Percentiles rank a stretch among this genome's conserved stretches.
These are phyloP conservation scores for Phytopythium helicoides DNA, from an alignment of 352 stramenopile species.

Conservation along the genomic window DNA sequence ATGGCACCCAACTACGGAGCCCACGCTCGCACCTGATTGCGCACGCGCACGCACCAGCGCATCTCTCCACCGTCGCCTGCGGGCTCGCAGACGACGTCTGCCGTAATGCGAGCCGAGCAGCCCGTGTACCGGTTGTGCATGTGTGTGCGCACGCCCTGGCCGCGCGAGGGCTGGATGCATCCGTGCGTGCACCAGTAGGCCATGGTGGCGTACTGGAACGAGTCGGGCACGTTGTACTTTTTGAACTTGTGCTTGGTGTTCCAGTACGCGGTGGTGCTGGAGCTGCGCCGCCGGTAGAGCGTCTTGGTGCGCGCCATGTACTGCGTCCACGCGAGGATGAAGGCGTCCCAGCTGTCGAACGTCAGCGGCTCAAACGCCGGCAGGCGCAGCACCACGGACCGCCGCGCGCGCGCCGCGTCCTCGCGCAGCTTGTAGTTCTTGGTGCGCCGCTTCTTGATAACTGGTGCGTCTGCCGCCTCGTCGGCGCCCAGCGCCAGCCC, in stretches of 20 bases:
- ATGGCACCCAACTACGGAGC: too few relatives aligned
- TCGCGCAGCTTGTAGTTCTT: constrained; percentile 83
- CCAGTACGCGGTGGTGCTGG: constrained; percentile 66
- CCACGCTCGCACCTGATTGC: constrained; percentile 48
- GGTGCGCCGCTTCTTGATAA: constrained; percentile 78
- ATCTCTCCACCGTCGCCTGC: constrained; percentile 36
- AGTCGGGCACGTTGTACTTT: constrained; percentile 61
- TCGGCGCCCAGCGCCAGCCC: neutral
- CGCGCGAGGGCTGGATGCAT: constrained; percentile 71
- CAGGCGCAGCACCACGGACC: constrained; percentile 35
- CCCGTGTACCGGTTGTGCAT: constrained; percentile 79
- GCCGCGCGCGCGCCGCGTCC: constrained; percentile 57
- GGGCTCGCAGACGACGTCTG: constrained; percentile 67
- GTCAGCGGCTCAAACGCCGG: constrained; percentile 49
- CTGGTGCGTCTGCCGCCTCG: constrained; percentile 9
- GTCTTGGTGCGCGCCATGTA: constrained; percentile 76
- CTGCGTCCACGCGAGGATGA: constrained; percentile 57
- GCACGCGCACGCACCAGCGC: constrained; percentile 68
- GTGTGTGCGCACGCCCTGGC: constrained; percentile 71
- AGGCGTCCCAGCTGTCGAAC: constrained; percentile 65
- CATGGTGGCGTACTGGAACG: constrained; percentile 83
- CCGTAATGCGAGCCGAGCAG: constrained; percentile 68
- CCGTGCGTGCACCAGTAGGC: constrained; percentile 84
- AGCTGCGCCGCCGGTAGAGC: constrained; percentile 71
- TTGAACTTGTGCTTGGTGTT: constrained; percentile 78